A percentile compares a stretch with the other conserved stretches of the same genome.
phyloP scores from a whole-genome alignment of 306 rosid species.

The Prunus armeniaca region DNA sequence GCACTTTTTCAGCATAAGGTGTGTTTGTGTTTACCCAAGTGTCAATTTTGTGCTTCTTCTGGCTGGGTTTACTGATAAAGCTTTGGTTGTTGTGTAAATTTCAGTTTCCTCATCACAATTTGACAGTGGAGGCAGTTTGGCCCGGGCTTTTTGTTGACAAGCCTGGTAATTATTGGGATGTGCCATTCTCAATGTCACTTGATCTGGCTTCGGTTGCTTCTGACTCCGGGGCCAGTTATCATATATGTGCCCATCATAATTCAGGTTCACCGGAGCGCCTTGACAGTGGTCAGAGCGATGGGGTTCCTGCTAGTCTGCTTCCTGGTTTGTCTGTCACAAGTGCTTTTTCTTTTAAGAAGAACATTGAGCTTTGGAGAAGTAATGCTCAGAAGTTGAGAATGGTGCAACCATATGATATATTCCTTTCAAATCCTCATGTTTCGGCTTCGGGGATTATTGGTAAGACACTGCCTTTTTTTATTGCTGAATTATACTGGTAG shows the following conservation, averaged over 20 bases:
- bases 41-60: neutral
- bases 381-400: constrained; percentile 52
- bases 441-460: constrained; percentile 78
- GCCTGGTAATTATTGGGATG: constrained; percentile 82
- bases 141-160: constrained; percentile 83
- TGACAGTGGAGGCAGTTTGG: constrained; percentile 70
- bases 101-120: constrained; percentile 79
- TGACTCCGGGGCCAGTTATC: constrained; percentile 61
- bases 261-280: constrained; percentile 55
- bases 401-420: constrained; percentile 74
- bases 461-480: constrained; percentile 22
- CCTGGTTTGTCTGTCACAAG: constrained; percentile 75
- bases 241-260: constrained; percentile 57
- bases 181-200: constrained; percentile 67
- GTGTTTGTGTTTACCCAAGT: neutral
- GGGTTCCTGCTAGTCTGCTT: constrained; percentile 55
- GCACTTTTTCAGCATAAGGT: constrained; percentile 69
- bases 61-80: neutral
- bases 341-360: constrained; percentile 63
- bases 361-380: constrained; percentile 69
- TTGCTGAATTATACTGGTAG: constrained; percentile 1
- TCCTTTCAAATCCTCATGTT: constrained; percentile 70
- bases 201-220: constrained; percentile 69
- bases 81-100: constrained; percentile 8
- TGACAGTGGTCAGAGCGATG: constrained; percentile 28